Evolutionary conservation across 768 basidiomycete species (phyloP).

Genomic region (Boletus reticulatus): DNA sequence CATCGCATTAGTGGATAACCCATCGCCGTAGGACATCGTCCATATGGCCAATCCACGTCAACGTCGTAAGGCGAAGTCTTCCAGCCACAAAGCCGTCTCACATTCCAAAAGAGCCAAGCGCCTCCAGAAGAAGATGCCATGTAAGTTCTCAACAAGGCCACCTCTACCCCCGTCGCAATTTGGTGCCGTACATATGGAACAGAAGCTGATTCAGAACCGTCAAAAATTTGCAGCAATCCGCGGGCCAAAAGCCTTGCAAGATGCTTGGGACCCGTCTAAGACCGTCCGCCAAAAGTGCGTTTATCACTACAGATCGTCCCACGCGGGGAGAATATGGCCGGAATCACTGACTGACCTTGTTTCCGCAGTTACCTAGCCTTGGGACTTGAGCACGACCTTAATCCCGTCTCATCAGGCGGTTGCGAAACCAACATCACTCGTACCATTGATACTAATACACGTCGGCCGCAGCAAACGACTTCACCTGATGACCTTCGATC

Average conservation of each 20-base stretch:
- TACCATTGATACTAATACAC: background rate
- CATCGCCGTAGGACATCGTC: too few species aligned
- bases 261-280: slow-evolving; percentile 84
- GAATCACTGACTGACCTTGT: background rate
- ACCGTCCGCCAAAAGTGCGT: slow-evolving; percentile 92
- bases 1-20: too few species aligned
- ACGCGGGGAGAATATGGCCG: background rate
- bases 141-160: slow-evolving; percentile 38
- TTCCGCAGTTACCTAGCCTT: slow-evolving; percentile 66
- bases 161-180: background rate
- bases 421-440: slow-evolving; percentile 42
- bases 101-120: slow-evolving; percentile 75
- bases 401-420: slow-evolving; percentile 69
- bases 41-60: slow-evolving; percentile 90
- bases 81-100: slow-evolving; percentile 67
- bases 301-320: background rate
- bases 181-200: background rate
- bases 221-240: slow-evolving; percentile 55
- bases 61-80: slow-evolving; percentile 79
- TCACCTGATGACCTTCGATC: background rate
- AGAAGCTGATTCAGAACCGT: slow-evolving; percentile 6
- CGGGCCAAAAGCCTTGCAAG: slow-evolving; percentile 77
- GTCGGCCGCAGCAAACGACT: background rate
- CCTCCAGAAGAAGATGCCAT: slow-evolving; percentile 74
- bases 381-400: slow-evolving; percentile 68